phyloP scores from a whole-genome alignment of 345 rosid genomes.

The Melaleuca quinquenervia region DNA sequence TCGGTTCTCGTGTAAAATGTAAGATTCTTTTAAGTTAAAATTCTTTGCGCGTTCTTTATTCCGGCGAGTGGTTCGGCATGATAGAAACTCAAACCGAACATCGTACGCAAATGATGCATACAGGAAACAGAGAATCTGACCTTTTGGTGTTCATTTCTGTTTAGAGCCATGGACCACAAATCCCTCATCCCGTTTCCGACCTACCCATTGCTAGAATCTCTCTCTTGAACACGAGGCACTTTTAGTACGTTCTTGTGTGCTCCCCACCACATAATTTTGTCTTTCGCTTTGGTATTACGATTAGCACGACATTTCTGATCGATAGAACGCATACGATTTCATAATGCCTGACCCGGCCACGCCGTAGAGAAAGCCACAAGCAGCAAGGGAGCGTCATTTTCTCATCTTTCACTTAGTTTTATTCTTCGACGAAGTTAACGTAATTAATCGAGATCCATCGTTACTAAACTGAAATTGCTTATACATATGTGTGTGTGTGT shows the following conservation, averaged over 20 bases:
- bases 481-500: not conserved
- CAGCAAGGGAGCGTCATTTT: not conserved
- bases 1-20: not conserved
- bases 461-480: not conserved
- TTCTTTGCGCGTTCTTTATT: not conserved
- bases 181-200: not conserved
- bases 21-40: not conserved
- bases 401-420: not conserved
- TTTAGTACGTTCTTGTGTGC: not conserved
- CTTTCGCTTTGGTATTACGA: not conserved
- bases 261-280: not conserved
- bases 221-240: not conserved
- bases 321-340: not conserved
- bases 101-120: not conserved
- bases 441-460: not conserved
- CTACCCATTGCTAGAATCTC: not conserved
- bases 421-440: not conserved
- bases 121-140: not conserved
- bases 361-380: not conserved
- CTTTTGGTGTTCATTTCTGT: not conserved
- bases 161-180: not conserved
- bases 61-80: not conserved
- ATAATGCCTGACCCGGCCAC: not conserved
- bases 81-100: not conserved
- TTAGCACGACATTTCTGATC: not conserved